These are phyloP conservation scores for Blepharisma undulans DNA, from an alignment of 169 alveolate species.

Conservation along the genomic window DNA sequence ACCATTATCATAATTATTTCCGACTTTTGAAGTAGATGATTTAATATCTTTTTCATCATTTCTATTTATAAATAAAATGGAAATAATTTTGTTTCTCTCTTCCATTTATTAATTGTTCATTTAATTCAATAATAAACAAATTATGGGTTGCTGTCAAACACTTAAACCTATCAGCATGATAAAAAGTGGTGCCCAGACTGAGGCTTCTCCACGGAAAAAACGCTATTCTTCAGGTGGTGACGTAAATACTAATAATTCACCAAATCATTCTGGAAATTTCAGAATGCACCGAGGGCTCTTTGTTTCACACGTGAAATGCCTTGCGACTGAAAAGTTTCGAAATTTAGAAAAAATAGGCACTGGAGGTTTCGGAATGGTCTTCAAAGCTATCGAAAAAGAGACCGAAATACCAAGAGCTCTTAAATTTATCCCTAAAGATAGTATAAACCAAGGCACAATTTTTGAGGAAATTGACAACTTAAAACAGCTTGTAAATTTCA, in stretches of 20 bases:
- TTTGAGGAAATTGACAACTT: background rate
- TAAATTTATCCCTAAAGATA: slow-evolving; percentile 42
- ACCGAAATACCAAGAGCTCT: slow-evolving; percentile 75
- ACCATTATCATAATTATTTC: no score
- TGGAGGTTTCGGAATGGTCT: slow-evolving; percentile 83
- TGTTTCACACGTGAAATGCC: background rate
- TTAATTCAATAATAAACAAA: background rate
- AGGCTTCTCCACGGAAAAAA: no score
- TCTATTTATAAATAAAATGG: background rate
- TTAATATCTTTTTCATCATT: background rate
- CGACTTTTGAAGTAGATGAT: background rate
- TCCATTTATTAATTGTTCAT: background rate
- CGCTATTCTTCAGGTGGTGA: background rate
- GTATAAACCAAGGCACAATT: background rate
- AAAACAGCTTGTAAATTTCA: background rate
- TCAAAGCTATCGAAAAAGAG: slow-evolving; percentile 68
- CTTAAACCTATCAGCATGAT: background rate
- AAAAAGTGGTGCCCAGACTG: background rate
- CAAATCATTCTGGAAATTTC: background rate
- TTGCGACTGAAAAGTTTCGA: background rate
- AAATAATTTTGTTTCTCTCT: background rate
- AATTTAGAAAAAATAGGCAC: slow-evolving; percentile 51
- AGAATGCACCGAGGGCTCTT: background rate
- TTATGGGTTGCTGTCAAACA: background rate
- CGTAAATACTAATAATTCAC: background rate